phyloP scores from a whole-genome alignment of 2,329 filamentous ascomycete genomes.

The Ophiocordyceps camponoti-floridani region DNA sequence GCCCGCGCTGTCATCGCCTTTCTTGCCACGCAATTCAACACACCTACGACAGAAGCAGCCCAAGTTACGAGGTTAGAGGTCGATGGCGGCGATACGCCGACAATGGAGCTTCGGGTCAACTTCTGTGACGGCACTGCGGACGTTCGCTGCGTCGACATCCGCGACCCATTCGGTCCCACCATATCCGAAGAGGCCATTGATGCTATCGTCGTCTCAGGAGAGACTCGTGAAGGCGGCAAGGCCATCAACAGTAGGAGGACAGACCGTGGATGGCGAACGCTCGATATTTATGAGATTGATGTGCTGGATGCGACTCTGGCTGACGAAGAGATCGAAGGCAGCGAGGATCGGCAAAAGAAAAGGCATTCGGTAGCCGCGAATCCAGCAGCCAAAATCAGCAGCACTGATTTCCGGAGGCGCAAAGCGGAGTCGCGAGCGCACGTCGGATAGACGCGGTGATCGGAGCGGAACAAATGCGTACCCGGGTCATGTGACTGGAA shows the following conservation, averaged over 20 bases:
- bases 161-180: slow-evolving; percentile 80
- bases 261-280: slow-evolving; percentile 55
- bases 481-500: background rate
- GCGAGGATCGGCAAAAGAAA: slow-evolving; percentile 14
- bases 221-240: slow-evolving; percentile 68
- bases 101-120: slow-evolving; percentile 20
- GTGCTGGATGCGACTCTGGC: slow-evolving; percentile 53
- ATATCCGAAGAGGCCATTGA: slow-evolving; percentile 65
- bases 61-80: slow-evolving; percentile 2
- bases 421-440: slow-evolving; percentile 15
- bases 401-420: slow-evolving; percentile 57
- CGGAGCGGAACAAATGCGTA: background rate
- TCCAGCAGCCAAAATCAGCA: slow-evolving; percentile 60
- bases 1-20: slow-evolving; percentile 55
- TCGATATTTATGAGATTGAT: slow-evolving; percentile 79
- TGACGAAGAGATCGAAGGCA: slow-evolving; percentile 7
- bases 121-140: slow-evolving; percentile 42
- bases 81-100: background rate
- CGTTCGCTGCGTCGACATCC: slow-evolving; percentile 69
- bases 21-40: slow-evolving; percentile 42
- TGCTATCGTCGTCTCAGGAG: slow-evolving; percentile 69
- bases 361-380: background rate
- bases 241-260: slow-evolving; percentile 71
- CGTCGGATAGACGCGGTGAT: too few species aligned
- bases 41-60: slow-evolving; percentile 12